Conservation (phyloP, 495 filamentous ascomycete genomes). For the Penicillium herquei region DNA sequence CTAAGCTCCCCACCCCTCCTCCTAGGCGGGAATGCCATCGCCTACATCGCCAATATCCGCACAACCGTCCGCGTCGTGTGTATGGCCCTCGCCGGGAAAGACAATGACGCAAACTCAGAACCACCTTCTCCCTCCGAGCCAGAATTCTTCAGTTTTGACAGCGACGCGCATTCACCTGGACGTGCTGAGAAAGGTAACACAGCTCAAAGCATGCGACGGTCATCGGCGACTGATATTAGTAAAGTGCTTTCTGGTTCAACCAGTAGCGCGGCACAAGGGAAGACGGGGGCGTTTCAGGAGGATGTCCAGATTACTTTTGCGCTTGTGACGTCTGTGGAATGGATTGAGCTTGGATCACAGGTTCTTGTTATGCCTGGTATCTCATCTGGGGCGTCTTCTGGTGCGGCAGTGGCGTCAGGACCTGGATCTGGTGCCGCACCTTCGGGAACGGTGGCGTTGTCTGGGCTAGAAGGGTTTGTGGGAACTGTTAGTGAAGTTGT, state of each 20-base stretch:
- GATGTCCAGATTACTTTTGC: slow-evolving; percentile 69
- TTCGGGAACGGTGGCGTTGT: slow-evolving; percentile 6
- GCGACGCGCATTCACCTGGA: slow-evolving; percentile 46
- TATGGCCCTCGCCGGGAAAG: slow-evolving; percentile 38
- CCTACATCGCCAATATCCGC: slow-evolving; percentile 85
- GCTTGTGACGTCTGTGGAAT: slow-evolving; percentile 74
- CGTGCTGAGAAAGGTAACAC: slow-evolving; percentile 8
- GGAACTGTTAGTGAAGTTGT: slow-evolving; percentile 43
- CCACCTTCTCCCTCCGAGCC: slow-evolving; percentile 38
- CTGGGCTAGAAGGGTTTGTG: slow-evolving; percentile 50
- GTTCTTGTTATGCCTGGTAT: slow-evolving; percentile 75
- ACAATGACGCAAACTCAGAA: slow-evolving; percentile 28
- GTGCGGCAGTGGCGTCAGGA: slow-evolving; percentile 23
- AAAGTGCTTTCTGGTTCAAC: slow-evolving; percentile 19
- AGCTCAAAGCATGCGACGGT: neutral
- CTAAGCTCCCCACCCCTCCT: slow-evolving; percentile 43
- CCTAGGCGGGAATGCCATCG: slow-evolving; percentile 65
- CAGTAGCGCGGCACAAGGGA: slow-evolving; percentile 6
- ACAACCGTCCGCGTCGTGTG: slow-evolving; percentile 69
- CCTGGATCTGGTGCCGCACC: slow-evolving; percentile 6
- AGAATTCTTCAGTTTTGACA: slow-evolving; percentile 67
- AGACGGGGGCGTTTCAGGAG: slow-evolving; percentile 25
- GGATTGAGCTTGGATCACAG: slow-evolving; percentile 76
- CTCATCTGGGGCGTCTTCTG: slow-evolving; percentile 33
- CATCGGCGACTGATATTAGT: slow-evolving; percentile 23